A percentile compares a stretch with the other conserved stretches of the same genome.
Evolutionary conservation across 176 grass and related monocot genomes (phyloP).

Genomic region (Oryza nivara): DNA sequence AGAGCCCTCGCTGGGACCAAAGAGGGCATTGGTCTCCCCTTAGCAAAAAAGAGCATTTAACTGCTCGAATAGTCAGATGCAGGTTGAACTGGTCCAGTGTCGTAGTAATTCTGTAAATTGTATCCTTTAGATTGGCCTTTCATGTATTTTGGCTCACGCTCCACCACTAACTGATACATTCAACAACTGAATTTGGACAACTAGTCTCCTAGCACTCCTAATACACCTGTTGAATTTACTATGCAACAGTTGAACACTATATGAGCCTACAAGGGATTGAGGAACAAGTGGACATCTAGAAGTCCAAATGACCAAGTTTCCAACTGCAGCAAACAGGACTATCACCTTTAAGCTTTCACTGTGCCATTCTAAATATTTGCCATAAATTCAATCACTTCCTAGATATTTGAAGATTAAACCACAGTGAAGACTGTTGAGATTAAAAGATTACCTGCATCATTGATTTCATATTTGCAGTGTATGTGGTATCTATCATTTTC

Average conservation of each 20-base stretch:
- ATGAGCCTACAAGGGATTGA: background rate
- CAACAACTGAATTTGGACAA: background rate
- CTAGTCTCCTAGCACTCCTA: background rate
- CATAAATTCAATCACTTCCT: constrained; percentile 15
- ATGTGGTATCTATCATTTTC: constrained; percentile 93
- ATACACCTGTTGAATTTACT: background rate
- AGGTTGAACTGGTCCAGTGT: background rate
- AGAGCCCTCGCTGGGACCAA: background rate
- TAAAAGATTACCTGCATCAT: constrained; percentile 91
- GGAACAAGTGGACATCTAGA: background rate
- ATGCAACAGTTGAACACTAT: background rate
- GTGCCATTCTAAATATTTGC: background rate
- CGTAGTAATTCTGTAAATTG: background rate
- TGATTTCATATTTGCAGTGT: constrained; percentile 75
- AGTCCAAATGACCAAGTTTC: background rate
- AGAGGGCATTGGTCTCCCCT: background rate
- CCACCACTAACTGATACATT: background rate
- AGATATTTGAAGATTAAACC: constrained; percentile 24
- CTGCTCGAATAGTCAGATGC: background rate
- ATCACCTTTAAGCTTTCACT: background rate
- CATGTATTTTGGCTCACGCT: background rate
- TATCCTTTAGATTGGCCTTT: background rate
- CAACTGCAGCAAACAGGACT: constrained; percentile 4
- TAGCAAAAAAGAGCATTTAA: background rate
- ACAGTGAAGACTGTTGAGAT: constrained; percentile 2